Base-by-base conservation (phyloP, 2,329 filamentous ascomycete species). In the Blumeria hordei region DNA sequence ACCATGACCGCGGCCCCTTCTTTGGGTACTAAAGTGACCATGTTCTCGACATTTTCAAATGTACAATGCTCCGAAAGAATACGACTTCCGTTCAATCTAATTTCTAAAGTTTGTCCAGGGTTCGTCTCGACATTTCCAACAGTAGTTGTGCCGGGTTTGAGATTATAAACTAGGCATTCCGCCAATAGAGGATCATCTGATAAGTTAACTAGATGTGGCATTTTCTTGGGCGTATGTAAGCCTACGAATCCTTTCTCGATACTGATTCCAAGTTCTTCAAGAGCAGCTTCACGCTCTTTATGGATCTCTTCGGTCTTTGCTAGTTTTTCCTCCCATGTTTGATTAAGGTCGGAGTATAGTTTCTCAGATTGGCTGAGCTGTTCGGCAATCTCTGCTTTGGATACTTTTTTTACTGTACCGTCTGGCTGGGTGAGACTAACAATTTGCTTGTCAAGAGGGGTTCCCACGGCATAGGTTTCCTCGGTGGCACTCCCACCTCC, bases 181-280 rank as follows among this genome's bases (percentile, higher is more conserved):
- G 90, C 88, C 47, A 98, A 75, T 35, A 98, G 73, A 8, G 92
- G 92, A 64, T 92, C 85, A 65, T 92, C 85, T n/a, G 88, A 95
- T 61, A 98, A 70, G 67, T 98, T 98, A 69, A 98, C 92, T 69
- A 98, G 71, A 78, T 98, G 92, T 8, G 92, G 92, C 86, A 96
- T 98, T 70, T 95, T 95, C 71, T 98, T 98, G 0, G 92, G 92
- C 18, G 88, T 96, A 57, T 87, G 90, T 58, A 98, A 72, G 12
- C 92, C 92, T 58, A 98, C 82, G 64, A 95, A 95, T 6, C 92
- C 92, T 68, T 98, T 98, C 66, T 98, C 92, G 60, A 98, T 98
- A 68, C 88, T 96, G 69, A 98, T 96, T 60, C 92, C 92, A 45
- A 98, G 76, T 67, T 98, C 92, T 70, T 98, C 92, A 49, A 98